A percentile compares a stretch with the other conserved stretches of the same genome.
These are phyloP conservation scores for Colletotrichum plurivorum DNA, from an alignment of 2,329 filamentous ascomycete species.

Conservation along the genomic window DNA sequence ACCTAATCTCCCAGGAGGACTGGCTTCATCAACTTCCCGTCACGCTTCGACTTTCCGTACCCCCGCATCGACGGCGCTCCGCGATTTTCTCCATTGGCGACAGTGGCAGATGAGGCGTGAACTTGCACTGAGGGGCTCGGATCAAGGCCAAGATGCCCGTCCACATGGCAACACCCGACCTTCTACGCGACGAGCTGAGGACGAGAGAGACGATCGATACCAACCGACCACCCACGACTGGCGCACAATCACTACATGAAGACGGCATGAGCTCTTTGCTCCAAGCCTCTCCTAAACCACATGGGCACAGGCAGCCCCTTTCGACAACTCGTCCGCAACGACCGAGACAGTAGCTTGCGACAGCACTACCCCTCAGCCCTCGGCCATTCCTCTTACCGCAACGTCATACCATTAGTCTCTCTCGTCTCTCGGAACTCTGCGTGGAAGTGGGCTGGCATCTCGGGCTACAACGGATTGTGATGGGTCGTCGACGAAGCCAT, in stretches of 20 bases:
- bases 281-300: neutral
- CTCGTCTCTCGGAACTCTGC: neutral
- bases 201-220: slow-evolving; percentile 33
- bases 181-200: slow-evolving; percentile 14
- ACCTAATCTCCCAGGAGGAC: slow-evolving; percentile 9
- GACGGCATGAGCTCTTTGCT: neutral
- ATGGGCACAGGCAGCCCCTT: neutral
- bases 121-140: neutral
- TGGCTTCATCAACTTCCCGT: slow-evolving; percentile 30
- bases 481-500: slow-evolving; percentile 18
- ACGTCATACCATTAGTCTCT: neutral
- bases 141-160: neutral
- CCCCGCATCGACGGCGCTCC: slow-evolving; percentile 16
- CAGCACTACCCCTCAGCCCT: neutral
- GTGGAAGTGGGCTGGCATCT: neutral
- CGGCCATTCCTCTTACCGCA: neutral
- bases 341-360: neutral
- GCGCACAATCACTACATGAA: neutral
- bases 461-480: neutral
- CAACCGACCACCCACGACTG: slow-evolving; percentile 1
- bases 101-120: slow-evolving; percentile 17
- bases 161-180: neutral
- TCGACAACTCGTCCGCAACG: neutral
- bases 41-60: slow-evolving; percentile 18
- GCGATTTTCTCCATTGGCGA: slow-evolving; percentile 24